Evolutionary conservation across 2,329 filamentous ascomycete genomes (phyloP).

Genomic region (Pseudogymnoascus sp.): DNA sequence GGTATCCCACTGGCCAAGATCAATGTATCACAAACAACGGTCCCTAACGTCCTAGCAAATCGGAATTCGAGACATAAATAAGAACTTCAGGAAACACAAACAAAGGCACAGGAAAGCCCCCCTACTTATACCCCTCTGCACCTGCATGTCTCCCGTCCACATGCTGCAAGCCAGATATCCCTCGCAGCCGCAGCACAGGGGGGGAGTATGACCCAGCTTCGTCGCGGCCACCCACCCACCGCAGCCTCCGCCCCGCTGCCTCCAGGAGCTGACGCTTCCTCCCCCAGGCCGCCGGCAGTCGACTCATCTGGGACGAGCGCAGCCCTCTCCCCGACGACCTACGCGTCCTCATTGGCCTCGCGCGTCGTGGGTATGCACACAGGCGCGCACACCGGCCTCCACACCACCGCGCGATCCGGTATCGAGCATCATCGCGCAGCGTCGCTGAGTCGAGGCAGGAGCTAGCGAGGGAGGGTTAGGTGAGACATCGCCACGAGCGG

Average conservation of each 20-base stretch:
- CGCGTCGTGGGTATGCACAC: neutral
- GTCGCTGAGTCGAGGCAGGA: neutral
- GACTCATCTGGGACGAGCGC: neutral
- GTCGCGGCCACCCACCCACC: neutral
- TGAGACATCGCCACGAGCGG: neutral
- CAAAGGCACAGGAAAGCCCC: neutral
- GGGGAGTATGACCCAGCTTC: neutral
- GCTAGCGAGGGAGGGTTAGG: neutral
- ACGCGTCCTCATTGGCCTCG: neutral
- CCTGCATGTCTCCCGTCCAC: neutral
- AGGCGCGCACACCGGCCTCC: neutral
- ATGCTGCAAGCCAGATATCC: neutral
- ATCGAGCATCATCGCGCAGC: neutral
- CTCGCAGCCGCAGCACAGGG: neutral
- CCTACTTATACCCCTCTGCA: neutral
- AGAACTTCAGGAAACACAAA: neutral
- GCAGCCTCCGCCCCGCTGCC: neutral
- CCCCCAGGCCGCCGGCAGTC: neutral
- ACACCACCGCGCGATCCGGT: neutral
- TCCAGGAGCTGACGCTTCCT: neutral
- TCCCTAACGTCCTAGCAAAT: neutral
- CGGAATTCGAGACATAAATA: neutral
- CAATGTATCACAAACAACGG: neutral
- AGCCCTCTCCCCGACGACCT: neutral
- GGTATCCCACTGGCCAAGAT: neutral